Base-by-base conservation (phyloP, 805 yeast species). In the Ogataea nakhonphanomensis region DNA sequence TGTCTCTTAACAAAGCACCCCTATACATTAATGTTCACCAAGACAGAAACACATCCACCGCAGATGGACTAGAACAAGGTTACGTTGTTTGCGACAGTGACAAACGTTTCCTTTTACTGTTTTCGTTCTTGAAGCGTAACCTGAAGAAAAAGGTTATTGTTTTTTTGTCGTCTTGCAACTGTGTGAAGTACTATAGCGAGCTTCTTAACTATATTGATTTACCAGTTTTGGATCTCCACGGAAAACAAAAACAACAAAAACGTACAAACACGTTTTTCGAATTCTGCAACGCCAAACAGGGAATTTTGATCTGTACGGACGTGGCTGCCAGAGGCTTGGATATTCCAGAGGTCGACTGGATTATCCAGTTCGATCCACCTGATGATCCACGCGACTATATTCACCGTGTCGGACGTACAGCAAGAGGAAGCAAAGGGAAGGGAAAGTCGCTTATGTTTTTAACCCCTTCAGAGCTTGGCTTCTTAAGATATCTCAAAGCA, bases 361-460 rank as follows among this genome's bases (percentile, higher is more conserved):
- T 93, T 58, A 84, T 93, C 50, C 99, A 93, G 71, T 93, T 88
- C 59, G 99, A 93, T 65, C 99, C 99, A 41, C 99, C 99, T 63
- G 99, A 93, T 82, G 99, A 93, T 69, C 99, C 99, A 66, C 81
- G 98, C 69, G 98, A 93, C 67, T 93, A 93, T 64, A 93, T 93
- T 53, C 99, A 93, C 70, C 81, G 99, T 66, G 99, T 93, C 26
- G 99, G 99, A 51, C 83, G 99, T 73, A 93, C 99, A 21, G 99
- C 99, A 26, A 83, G 99, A 72, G 95, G 95, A 50, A 68, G 83
- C 15, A 60, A 76, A 35, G 98, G 96, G 42, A 82, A 81, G 60
- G 99, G 99, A 56, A 86, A 82, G 66, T 87, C 96, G 8, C 71
- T 93, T 47, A 90, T 93, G 98, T 93, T 93, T 65, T 73, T 93